Conservation (phyloP, 805 yeast species). For the Candida corydali region DNA sequence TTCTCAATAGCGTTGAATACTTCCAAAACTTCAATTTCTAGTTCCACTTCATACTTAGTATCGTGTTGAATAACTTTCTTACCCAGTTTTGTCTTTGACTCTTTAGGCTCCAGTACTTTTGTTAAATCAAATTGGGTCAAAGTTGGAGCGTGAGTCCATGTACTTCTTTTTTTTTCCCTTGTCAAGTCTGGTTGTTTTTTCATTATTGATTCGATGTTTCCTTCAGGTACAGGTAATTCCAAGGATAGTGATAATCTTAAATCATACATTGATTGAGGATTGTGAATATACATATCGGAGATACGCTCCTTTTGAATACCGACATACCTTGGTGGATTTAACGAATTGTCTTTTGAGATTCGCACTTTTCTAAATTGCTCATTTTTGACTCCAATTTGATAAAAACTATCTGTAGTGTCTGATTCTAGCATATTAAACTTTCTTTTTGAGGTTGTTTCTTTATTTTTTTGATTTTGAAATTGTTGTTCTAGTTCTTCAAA, state of each 20-base stretch:
- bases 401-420: slow-evolving; percentile 59
- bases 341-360: slow-evolving; percentile 56
- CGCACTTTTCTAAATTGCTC: slow-evolving; percentile 63
- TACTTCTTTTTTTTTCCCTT: slow-evolving; percentile 68
- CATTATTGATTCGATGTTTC: slow-evolving; percentile 48
- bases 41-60: slow-evolving; percentile 33
- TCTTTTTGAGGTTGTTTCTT: slow-evolving; percentile 38
- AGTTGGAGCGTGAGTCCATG: slow-evolving; percentile 72
- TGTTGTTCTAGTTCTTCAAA: slow-evolving; percentile 51
- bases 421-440: slow-evolving; percentile 59
- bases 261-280: slow-evolving; percentile 78
- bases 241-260: slow-evolving; percentile 69
- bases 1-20: slow-evolving; percentile 40
- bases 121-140: slow-evolving; percentile 73
- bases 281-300: slow-evolving; percentile 65
- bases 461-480: slow-evolving; percentile 41
- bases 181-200: slow-evolving; percentile 50
- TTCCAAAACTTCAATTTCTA: slow-evolving; percentile 37
- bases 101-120: slow-evolving; percentile 42
- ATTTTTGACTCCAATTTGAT: slow-evolving; percentile 57
- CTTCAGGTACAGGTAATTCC: slow-evolving; percentile 68
- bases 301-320: slow-evolving; percentile 71
- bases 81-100: slow-evolving; percentile 33
- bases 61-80: slow-evolving; percentile 34
- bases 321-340: slow-evolving; percentile 63